Evolutionary conservation across 192 early-diverging fungal species (phyloP).

Genomic region (Pilaira anomala): DNA sequence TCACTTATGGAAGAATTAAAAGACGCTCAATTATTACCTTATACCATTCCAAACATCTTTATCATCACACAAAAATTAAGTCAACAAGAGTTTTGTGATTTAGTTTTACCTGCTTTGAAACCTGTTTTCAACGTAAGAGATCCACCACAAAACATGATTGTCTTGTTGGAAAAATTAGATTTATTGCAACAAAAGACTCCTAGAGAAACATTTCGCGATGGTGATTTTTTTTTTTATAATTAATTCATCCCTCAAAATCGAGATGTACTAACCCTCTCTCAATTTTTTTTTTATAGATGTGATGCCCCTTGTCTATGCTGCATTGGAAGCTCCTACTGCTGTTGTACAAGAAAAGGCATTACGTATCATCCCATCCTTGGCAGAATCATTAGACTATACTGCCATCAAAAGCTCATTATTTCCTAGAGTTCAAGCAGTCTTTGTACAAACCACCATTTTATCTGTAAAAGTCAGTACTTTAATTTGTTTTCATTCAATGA

Average conservation of each 20-base stretch:
- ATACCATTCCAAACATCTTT: slow-evolving; percentile 76
- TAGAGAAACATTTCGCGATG: slow-evolving; percentile 58
- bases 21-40: slow-evolving; percentile 69
- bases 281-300: slow-evolving; percentile 41
- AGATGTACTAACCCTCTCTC: too few relatives aligned
- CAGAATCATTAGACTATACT: slow-evolving; percentile 55
- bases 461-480: slow-evolving; percentile 71
- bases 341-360: slow-evolving; percentile 67
- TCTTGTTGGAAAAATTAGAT: slow-evolving; percentile 63
- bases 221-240: slow-evolving; percentile 31
- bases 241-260: too few relatives aligned
- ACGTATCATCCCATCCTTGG: slow-evolving; percentile 53
- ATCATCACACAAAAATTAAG: slow-evolving; percentile 59
- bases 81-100: slow-evolving; percentile 56
- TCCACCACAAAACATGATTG: slow-evolving; percentile 65
- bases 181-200: slow-evolving; percentile 66
- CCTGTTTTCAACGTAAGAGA: slow-evolving; percentile 58
- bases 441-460: slow-evolving; percentile 61
- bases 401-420: slow-evolving; percentile 65
- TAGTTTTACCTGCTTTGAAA: slow-evolving; percentile 60
- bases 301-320: slow-evolving; percentile 70
- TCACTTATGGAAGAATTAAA: slow-evolving; percentile 69
- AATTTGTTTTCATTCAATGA: slow-evolving; percentile 64
- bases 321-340: slow-evolving; percentile 54
- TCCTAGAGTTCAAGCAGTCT: slow-evolving; percentile 69